These are phyloP conservation scores for Groenewaldozyma sp. DNA, from an alignment of 1,139 yeast genomes.

Conservation along the genomic window DNA sequence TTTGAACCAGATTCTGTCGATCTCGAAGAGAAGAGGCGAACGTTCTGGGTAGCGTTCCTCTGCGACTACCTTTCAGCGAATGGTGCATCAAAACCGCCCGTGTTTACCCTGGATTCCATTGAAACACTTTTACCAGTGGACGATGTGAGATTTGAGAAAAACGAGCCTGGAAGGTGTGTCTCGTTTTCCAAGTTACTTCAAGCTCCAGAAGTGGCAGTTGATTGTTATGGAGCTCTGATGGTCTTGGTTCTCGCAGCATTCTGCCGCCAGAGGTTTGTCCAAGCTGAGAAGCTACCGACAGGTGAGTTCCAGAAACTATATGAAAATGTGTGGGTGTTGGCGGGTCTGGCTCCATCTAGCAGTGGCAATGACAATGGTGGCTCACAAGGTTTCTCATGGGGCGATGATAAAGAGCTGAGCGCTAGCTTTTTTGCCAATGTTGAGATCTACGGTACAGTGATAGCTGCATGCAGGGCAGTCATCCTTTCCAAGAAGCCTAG, in stretches of 20 bases:
- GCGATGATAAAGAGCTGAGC: background rate
- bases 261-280: too few species aligned
- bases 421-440: background rate
- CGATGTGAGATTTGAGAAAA: constrained; percentile 18
- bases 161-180: constrained; percentile 8
- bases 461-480: background rate
- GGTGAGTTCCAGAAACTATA: too few species aligned
- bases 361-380: too few species aligned
- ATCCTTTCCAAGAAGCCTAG: background rate
- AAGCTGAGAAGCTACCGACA: too few species aligned
- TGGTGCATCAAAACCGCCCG: constrained; percentile 25
- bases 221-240: too few species aligned
- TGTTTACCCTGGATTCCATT: constrained; percentile 17
- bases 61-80: constrained; percentile 22
- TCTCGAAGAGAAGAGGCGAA: constrained; percentile 23
- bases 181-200: constrained; percentile 10
- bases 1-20: constrained; percentile 18
- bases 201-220: too few species aligned
- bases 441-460: background rate
- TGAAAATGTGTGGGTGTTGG: too few species aligned
- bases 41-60: constrained; percentile 24
- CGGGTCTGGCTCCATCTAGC: too few species aligned
- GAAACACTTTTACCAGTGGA: constrained; percentile 21
- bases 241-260: too few species aligned
- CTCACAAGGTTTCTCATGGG: too few species aligned